phyloP scores from a whole-genome alignment of 2,329 filamentous ascomycete species.

The Fonsecaea monophora region DNA sequence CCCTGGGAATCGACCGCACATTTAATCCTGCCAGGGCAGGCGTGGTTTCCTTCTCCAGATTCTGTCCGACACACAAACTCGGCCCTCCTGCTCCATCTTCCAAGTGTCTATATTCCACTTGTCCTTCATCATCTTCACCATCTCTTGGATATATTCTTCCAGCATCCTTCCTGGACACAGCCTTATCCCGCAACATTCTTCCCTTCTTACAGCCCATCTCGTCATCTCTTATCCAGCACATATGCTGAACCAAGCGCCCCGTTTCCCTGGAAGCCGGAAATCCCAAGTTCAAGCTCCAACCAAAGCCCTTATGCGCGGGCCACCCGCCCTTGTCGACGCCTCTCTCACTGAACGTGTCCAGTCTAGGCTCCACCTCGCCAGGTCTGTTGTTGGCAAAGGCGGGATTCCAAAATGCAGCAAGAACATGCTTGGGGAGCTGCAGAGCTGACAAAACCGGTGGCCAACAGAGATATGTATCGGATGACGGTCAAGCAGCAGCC shows the following conservation, averaged over 20 bases:
- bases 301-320: neutral
- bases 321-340: neutral
- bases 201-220: neutral
- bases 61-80: neutral
- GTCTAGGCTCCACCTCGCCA: constrained; percentile 10
- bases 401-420: constrained; percentile 17
- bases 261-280: neutral
- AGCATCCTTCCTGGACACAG: constrained; percentile 1
- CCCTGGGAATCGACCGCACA: neutral
- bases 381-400: constrained; percentile 18
- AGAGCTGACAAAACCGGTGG: constrained; percentile 18
- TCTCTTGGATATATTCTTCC: constrained; percentile 1
- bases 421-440: constrained; percentile 7
- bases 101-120: neutral
- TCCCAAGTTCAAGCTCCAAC: neutral
- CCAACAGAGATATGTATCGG: constrained; percentile 17
- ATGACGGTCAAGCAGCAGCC: constrained; percentile 21
- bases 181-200: neutral
- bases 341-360: constrained; percentile 4
- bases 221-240: neutral
- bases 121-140: neutral
- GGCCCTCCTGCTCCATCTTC: neutral
- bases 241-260: neutral
- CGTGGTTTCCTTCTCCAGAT: neutral
- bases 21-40: neutral